Conservation (phyloP, 129 eudicot species). For the Pulicaria dysenterica region DNA sequence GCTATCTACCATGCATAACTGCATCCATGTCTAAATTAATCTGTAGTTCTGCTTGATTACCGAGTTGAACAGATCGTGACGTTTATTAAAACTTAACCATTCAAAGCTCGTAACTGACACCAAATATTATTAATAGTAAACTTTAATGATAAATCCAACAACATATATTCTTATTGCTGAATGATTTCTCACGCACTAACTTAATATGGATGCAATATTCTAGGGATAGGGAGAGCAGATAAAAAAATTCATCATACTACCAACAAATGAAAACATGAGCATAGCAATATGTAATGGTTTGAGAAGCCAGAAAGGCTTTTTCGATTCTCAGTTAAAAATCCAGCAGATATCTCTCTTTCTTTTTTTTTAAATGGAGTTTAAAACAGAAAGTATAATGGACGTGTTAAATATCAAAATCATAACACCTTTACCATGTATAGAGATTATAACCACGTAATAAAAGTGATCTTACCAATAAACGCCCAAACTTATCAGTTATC, state of each 20-base stretch:
- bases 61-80: background rate
- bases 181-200: slow-evolving; percentile 5
- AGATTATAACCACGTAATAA: slow-evolving; percentile 14
- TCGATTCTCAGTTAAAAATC: slow-evolving; percentile 1
- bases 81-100: background rate
- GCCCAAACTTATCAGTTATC: slow-evolving; percentile 62
- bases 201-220: slow-evolving; percentile 3
- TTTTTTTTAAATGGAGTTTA: background rate
- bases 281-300: background rate
- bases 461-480: slow-evolving; percentile 68
- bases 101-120: slow-evolving; percentile 1
- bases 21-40: background rate
- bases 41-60: background rate
- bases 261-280: background rate
- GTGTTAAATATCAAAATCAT: slow-evolving; percentile 8
- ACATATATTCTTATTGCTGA: slow-evolving; percentile 7
- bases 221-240: background rate
- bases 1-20: too few species aligned
- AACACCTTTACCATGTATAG: slow-evolving; percentile 1
- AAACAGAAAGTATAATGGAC: background rate
- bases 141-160: slow-evolving; percentile 10
- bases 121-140: background rate
- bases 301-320: slow-evolving; percentile 11
- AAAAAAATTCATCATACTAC: background rate
- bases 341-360: background rate